These are phyloP conservation scores for Malassezia psittaci DNA, from an alignment of 1,284 basidiomycete species.

Conservation along the genomic window DNA sequence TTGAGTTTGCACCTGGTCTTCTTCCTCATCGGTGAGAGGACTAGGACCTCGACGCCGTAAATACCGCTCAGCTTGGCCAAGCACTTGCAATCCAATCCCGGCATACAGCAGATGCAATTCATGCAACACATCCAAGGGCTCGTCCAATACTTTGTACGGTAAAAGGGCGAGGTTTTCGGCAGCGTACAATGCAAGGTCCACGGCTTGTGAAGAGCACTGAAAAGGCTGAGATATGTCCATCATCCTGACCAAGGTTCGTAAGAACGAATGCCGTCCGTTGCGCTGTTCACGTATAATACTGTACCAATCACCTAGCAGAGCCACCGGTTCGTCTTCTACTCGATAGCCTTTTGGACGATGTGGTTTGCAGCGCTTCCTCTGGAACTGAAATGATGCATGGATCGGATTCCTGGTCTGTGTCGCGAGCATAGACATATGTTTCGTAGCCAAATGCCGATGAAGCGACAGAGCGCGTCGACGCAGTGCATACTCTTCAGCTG, in stretches of 20 bases:
- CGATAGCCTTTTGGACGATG: neutral
- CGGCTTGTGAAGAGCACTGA: slow-evolving; percentile 19
- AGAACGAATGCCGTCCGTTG: slow-evolving; percentile 68
- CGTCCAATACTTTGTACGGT: slow-evolving; percentile 89
- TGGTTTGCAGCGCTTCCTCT: slow-evolving; percentile 45
- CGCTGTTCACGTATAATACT: slow-evolving; percentile 78
- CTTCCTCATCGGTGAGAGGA: slow-evolving; percentile 14
- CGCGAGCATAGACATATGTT: slow-evolving; percentile 80
- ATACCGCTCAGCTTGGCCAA: neutral
- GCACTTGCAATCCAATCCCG: slow-evolving; percentile 68
- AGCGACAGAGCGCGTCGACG: slow-evolving; percentile 67
- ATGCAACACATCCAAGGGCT: slow-evolving; percentile 73
- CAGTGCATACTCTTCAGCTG: slow-evolving; percentile 58
- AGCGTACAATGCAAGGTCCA: slow-evolving; percentile 73
- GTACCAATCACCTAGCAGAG: slow-evolving; percentile 81
- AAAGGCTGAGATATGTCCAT: slow-evolving; percentile 59
- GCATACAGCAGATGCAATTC: slow-evolving; percentile 70
- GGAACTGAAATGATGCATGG: slow-evolving; percentile 69
- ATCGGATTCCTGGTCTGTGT: slow-evolving; percentile 72
- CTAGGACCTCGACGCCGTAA: slow-evolving; percentile 26
- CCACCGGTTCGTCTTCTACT: slow-evolving; percentile 54
- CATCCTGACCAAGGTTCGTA: slow-evolving; percentile 67
- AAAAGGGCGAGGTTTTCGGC: slow-evolving; percentile 83
- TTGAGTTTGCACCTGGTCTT: neutral
- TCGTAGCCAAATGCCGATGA: slow-evolving; percentile 71